Base-by-base conservation (phyloP, 2,329 filamentous ascomycete species). In the Chaetomiaceae sp. region DNA sequence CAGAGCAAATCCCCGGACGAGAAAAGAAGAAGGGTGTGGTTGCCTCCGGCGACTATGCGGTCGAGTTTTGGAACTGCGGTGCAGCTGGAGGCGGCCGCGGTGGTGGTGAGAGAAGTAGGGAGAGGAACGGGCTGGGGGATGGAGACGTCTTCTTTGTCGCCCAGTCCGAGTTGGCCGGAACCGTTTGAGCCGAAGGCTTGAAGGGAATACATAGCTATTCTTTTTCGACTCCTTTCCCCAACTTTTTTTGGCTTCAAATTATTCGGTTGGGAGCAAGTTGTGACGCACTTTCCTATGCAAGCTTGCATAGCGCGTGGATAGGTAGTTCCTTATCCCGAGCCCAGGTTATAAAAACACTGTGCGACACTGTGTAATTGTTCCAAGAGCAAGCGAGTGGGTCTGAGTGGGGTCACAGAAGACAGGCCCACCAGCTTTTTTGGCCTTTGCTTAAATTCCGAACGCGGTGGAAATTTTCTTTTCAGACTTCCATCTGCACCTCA, bases 11-110 rank as follows among this genome's bases (percentile, higher is more conserved):
- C 61, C 0, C 85, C 85, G 23, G 74, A 66, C 4, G 73, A 64
- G n/a, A 79, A 81, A 10, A 90, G 73, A 9, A 95, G 67, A 4
- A 96, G 71, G 0, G 90, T 95, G 68, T 96, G 92, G 64, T 96
- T 96, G 1, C 91, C 91, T 4, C 92, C 92, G 7, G 89, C 75
- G 18, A 72, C 72, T 9, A 78, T 67, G 65, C 60, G 51, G 77
- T n/a, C 10, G 21, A 50, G 29, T 30, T 21, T 36, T 18, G 29
- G n/a, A n/a, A n/a, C n/a, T n/a, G n/a, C n/a, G n/a, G n/a, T n/a
- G 29, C 70, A 65, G 32, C 5, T 30, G 23, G 23, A n/a, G n/a
- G n/a, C n/a, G n/a, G 42, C 23, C n/a, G 33, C 29, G 36, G 45
- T 41, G 32, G 29, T 44, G 21, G 48, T 47, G 45, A 65, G 63